phyloP scores from a whole-genome alignment of 768 basidiomycete genomes.

The Agaricus sinodeliciosus region DNA sequence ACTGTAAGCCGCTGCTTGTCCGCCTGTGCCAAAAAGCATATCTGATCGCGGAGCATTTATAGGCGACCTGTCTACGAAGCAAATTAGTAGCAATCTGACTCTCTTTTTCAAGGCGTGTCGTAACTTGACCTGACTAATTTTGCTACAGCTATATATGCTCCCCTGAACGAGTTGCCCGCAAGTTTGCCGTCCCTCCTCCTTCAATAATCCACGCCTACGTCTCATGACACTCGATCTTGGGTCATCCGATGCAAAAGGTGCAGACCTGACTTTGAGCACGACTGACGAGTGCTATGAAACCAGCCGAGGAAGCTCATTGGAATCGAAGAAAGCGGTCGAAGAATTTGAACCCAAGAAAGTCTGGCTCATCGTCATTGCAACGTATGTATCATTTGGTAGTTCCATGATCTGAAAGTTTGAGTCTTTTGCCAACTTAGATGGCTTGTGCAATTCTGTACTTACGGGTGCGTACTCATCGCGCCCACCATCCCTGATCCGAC shows the following conservation, averaged over 20 bases:
- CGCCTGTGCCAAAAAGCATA: constrained; percentile 1
- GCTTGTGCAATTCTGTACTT: constrained; percentile 40
- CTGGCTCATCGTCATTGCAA: constrained; percentile 37
- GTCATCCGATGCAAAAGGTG: background rate
- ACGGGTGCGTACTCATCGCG: constrained; percentile 25
- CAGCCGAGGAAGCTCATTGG: background rate
- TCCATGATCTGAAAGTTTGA: background rate
- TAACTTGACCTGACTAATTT: constrained; percentile 7
- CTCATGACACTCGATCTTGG: background rate
- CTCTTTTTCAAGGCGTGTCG: constrained; percentile 3
- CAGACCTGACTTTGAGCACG: background rate
- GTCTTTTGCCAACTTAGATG: constrained; percentile 20
- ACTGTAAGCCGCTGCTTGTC: background rate
- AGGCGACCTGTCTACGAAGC: constrained; percentile 1
- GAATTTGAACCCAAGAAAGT: constrained; percentile 24
- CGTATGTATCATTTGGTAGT: constrained; percentile 24
- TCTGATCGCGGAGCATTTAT: background rate
- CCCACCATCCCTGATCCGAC: background rate
- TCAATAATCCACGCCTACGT: background rate
- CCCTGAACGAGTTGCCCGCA: background rate
- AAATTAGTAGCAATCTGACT: background rate
- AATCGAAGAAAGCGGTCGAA: background rate
- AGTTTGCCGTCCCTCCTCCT: background rate
- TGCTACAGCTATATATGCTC: constrained; percentile 11
- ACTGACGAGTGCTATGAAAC: background rate